These are phyloP conservation scores for Nicotiana otophora DNA, from an alignment of 257 asterid genomes.

Conservation along the genomic window DNA sequence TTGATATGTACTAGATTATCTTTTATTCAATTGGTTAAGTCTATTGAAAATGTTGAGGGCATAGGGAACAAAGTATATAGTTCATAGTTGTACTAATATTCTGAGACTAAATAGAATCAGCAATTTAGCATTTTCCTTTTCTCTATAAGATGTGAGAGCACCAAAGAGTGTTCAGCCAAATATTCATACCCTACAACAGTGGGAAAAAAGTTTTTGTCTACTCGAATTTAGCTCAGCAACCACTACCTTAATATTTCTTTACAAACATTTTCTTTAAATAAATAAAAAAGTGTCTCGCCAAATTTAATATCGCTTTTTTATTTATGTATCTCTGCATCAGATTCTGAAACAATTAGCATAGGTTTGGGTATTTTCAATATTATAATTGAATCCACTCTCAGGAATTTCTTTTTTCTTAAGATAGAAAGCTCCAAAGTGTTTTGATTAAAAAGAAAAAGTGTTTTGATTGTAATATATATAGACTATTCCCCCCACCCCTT, in stretches of 20 bases:
- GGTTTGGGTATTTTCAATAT: background rate
- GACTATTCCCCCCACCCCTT: background rate
- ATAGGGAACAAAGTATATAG: background rate
- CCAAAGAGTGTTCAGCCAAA: background rate
- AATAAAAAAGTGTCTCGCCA: background rate
- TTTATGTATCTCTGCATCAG: background rate
- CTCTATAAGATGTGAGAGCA: background rate
- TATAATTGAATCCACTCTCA: background rate
- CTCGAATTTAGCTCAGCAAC: background rate
- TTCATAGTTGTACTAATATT: background rate
- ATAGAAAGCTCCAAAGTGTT: background rate
- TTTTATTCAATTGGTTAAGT: background rate
- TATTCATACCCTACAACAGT: background rate
- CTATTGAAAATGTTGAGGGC: background rate
- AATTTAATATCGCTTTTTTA: background rate
- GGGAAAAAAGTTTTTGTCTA: background rate
- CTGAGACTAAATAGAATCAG: background rate
- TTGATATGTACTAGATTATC: background rate
- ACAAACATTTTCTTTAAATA: background rate
- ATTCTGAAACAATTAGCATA: background rate
- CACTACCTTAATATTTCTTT: background rate
- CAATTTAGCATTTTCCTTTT: background rate
- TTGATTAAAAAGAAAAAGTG: background rate
- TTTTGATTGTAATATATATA: too few species aligned
- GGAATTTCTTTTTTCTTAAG: background rate